phyloP scores from a whole-genome alignment of 2,329 filamentous ascomycete genomes.

The Fusarium tanahbumbuense region DNA sequence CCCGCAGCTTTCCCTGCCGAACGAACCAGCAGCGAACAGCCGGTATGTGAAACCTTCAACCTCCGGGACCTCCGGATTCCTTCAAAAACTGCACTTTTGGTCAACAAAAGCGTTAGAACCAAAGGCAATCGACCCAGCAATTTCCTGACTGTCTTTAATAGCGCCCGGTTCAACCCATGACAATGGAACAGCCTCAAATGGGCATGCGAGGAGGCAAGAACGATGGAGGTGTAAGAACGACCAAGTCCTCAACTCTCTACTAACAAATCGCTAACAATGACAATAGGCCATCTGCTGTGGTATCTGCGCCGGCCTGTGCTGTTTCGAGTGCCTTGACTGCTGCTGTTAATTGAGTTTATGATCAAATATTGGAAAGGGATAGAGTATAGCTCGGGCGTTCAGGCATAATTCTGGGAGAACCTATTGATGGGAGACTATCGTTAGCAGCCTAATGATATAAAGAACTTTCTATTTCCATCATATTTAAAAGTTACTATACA shows the following conservation, averaged over 20 bases:
- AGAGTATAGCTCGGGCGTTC: slow-evolving; percentile 36
- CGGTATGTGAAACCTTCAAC: slow-evolving; percentile 46
- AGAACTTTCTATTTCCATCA: slow-evolving; percentile 4
- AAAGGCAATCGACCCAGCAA: background rate
- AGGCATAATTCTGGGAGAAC: slow-evolving; percentile 29
- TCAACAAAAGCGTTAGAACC: background rate
- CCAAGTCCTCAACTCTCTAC: background rate
- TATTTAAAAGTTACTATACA: background rate
- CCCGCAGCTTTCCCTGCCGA: slow-evolving; percentile 45
- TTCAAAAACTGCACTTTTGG: background rate
- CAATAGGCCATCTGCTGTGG: slow-evolving; percentile 55
- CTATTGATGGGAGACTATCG: background rate
- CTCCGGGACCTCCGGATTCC: slow-evolving; percentile 17
- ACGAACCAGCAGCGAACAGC: slow-evolving; percentile 50
- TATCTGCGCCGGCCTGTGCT: slow-evolving; percentile 55
- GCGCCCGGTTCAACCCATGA: slow-evolving; percentile 53
- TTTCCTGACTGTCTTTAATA: slow-evolving; percentile 25
- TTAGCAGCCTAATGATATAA: slow-evolving; percentile 18
- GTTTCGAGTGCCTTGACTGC: slow-evolving; percentile 53
- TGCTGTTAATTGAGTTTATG: slow-evolving; percentile 45
- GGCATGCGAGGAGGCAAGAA: slow-evolving; percentile 51
- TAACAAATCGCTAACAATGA: background rate
- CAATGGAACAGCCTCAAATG: slow-evolving; percentile 43
- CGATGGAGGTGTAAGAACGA: slow-evolving; percentile 51
- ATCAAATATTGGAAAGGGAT: background rate